Evolutionary conservation across 148 eudicot genomes (phyloP), one percentile per base, ranked within the genome.

Genomic region (Fagopyrum homotropicum): DNA sequence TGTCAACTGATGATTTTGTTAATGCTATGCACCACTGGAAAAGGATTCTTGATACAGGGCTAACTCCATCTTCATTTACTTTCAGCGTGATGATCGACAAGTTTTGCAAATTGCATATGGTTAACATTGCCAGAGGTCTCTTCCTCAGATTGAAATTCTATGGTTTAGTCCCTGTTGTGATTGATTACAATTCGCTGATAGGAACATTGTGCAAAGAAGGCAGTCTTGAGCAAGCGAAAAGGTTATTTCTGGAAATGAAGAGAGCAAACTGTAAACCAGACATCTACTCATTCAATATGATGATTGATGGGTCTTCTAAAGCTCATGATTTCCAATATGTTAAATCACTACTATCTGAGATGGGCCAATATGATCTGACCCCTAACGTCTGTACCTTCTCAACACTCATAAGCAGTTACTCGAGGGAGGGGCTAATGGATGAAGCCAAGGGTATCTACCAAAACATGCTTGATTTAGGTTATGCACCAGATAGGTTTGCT

Each of bases 51-150:
- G 77, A 80, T 40, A 63, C 69, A 22, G 81, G 84, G 5, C 44
- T 81, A 35, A 51, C 76, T 81, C 94, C 93, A 30, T 64, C 80
- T 64, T 79, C 88, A 17, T 70, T 75, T 73, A 83, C 86, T 22
- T 89, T 80, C 77, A 79, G 87, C 63, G 70, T 75, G 64, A 77
- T 85, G 74, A 89, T 93, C 14, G 80, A 86, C 60, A 97, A 97
- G n/a, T 88, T 93, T 69, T 83, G 94, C 87, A 89, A 82, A 85
- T 78, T 77, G 72, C 80, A 64, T 71, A 77, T 88, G 87, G 46
- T 84, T 60, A 91, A 83, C 78, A 75, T 93, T 73, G 93, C 94
- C 10, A 93, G 91, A 84, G 98, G 97, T 72, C 60, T 91, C 43
- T 88, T 93, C 80, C n/a, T 83, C 49, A 82, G 77, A 77, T 76